Conservation (phyloP, 2,329 filamentous ascomycete genomes). For the Talaromyces sp. region DNA sequence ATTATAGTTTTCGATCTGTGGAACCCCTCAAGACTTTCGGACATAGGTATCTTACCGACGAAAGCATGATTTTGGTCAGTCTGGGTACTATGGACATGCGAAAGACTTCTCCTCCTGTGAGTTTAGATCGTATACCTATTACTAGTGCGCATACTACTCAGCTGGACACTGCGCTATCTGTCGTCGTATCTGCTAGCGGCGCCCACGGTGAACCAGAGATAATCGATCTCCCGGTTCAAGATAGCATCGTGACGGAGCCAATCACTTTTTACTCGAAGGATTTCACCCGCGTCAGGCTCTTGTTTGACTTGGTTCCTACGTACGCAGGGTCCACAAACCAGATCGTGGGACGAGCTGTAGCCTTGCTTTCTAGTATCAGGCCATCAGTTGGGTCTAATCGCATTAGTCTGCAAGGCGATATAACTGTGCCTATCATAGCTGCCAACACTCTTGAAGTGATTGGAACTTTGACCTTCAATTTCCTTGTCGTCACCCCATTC, state of each 20-base stretch:
- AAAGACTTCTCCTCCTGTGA: conserved; percentile 75
- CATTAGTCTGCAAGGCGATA: conserved; percentile 89
- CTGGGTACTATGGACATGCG: conserved; percentile 92
- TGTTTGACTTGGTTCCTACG: conserved; percentile 94
- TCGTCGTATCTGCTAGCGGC: conserved; percentile 82
- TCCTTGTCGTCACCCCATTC: conserved; percentile 91
- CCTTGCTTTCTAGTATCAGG: conserved; percentile 80
- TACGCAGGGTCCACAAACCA: conserved; percentile 81
- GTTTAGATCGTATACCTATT: conserved; percentile 81
- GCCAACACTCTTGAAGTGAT: conserved; percentile 82
- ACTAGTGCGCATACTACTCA: conserved; percentile 87
- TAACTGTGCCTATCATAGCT: conserved; percentile 86
- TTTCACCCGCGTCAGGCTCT: conserved; percentile 74
- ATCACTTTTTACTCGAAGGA: conserved; percentile 83
- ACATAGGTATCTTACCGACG: conserved; percentile 85
- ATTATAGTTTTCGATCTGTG: conserved; percentile 1
- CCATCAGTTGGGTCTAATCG: conserved; percentile 77
- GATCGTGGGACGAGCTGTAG: conserved; percentile 82
- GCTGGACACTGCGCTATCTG: conserved; percentile 86
- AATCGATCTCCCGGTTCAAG: conserved; percentile 88
- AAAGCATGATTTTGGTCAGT: conserved; percentile 87
- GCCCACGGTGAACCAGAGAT: conserved; percentile 83
- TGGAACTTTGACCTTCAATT: conserved; percentile 94
- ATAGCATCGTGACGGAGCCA: conserved; percentile 89
- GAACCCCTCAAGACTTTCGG: conserved; percentile 94